Conservation (phyloP, 768 basidiomycete genomes). For the Pleurotus cornucopiae region DNA sequence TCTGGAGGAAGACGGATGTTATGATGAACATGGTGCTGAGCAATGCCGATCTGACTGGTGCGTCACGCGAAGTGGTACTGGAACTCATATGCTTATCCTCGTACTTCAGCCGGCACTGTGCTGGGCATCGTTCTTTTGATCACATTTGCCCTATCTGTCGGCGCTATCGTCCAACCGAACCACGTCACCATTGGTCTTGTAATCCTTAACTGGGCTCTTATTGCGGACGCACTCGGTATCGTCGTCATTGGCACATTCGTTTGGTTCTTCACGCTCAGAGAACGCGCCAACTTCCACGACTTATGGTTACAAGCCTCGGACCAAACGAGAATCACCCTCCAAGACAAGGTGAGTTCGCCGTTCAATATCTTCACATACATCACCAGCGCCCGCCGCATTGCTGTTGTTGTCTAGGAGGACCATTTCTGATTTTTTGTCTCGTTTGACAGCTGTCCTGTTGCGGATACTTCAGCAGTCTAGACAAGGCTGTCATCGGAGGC, state of each 20-base stretch:
- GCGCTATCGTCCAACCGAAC: conserved; percentile 66
- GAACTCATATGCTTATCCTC: background rate
- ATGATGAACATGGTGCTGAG: conserved; percentile 72
- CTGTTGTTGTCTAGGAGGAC: too few species aligned
- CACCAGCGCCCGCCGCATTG: too few species aligned
- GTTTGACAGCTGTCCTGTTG: conserved; percentile 68
- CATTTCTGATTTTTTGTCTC: too few species aligned
- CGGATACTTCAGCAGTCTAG: conserved; percentile 74
- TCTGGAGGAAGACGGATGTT: conserved; percentile 67
- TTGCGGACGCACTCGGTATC: conserved; percentile 58
- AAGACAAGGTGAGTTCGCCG: conserved; percentile 58
- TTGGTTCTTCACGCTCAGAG: conserved; percentile 79
- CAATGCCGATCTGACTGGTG: conserved; percentile 54
- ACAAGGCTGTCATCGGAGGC: conserved; percentile 57
- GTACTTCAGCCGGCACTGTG: conserved; percentile 56
- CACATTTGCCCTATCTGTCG: conserved; percentile 69
- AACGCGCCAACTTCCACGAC: conserved; percentile 61
- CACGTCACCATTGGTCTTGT: conserved; percentile 68
- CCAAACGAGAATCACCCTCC: conserved; percentile 51
- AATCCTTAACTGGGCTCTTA: conserved; percentile 70
- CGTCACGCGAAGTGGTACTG: conserved; percentile 17
- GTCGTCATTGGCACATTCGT: conserved; percentile 65
- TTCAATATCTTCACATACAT: too few species aligned
- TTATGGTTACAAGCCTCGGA: conserved; percentile 47
- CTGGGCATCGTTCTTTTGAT: conserved; percentile 63